Evolutionary conservation across 495 filamentous ascomycete genomes (phyloP).

Genomic region (Neurospora sp.): DNA sequence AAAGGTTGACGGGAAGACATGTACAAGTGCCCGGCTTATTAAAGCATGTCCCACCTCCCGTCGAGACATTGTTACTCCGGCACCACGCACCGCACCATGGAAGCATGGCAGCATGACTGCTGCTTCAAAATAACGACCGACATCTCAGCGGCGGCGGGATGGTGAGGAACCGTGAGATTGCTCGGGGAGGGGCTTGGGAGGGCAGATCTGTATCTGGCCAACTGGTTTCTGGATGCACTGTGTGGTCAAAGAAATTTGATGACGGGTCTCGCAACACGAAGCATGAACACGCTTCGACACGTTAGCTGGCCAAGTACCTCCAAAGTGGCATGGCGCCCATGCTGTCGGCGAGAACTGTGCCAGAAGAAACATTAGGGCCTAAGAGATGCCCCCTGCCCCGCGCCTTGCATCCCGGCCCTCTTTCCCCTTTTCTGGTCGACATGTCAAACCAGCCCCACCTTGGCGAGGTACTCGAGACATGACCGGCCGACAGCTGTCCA

Average conservation of each 20-base stretch:
- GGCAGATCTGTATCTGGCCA: slow-evolving; percentile 5
- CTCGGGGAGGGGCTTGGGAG: background rate
- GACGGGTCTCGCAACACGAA: slow-evolving; percentile 1
- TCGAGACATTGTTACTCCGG: background rate
- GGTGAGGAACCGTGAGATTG: background rate
- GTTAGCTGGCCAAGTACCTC: slow-evolving; percentile 5
- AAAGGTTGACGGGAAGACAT: background rate
- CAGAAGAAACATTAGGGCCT: background rate
- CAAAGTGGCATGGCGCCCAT: background rate
- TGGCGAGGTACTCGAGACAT: slow-evolving; percentile 9
- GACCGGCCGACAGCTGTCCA: slow-evolving; percentile 7
- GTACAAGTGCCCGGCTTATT: background rate
- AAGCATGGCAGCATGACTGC: background rate
- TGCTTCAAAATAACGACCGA: background rate
- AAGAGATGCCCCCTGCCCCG: slow-evolving; percentile 13
- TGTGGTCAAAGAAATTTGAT: slow-evolving; percentile 6
- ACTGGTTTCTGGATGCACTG: slow-evolving; percentile 3
- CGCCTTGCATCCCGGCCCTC: slow-evolving; percentile 2
- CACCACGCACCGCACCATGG: background rate
- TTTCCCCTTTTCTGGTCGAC: slow-evolving; percentile 6
- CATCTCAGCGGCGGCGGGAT: background rate
- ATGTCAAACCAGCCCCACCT: slow-evolving; percentile 11
- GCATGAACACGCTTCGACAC: background rate
- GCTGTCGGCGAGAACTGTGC: background rate
- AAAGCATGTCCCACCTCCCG: background rate